phyloP scores from a whole-genome alignment of 305 asterid genomes.

The Rubia balearica region DNA sequence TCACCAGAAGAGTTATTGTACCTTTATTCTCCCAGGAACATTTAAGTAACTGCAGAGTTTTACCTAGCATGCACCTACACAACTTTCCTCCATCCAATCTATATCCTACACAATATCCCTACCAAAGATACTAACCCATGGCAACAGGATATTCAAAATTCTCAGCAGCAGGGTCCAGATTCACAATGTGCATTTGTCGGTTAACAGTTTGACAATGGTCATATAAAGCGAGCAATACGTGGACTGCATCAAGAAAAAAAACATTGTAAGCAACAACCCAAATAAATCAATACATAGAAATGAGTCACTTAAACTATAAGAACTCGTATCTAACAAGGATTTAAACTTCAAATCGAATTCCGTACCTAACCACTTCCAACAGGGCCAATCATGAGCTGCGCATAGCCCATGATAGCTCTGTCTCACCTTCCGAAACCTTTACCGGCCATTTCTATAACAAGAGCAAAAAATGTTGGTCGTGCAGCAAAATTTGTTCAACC shows the following conservation, averaged over 20 bases:
- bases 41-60: background rate
- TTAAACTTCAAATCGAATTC: constrained; percentile 7
- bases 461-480: constrained; percentile 98
- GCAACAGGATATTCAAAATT: constrained; percentile 91
- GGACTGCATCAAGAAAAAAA: constrained; percentile 45
- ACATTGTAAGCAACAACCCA: background rate
- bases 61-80: background rate
- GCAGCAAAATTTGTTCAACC: constrained; percentile 24
- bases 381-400: constrained; percentile 93
- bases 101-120: background rate
- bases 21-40: background rate
- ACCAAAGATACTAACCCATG: constrained; percentile 46
- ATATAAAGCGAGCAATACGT: constrained; percentile 87
- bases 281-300: background rate
- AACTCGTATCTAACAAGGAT: background rate
- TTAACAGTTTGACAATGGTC: constrained; percentile 73
- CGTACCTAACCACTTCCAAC: constrained; percentile 97
- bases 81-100: too few species aligned
- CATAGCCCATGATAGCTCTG: constrained; percentile 67
- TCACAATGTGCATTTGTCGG: constrained; percentile 69
- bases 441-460: constrained; percentile 49
- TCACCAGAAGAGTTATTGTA: background rate
- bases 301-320: background rate
- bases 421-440: constrained; percentile 16
- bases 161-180: constrained; percentile 97